A percentile compares a stretch with the other conserved stretches of the same genome.
Evolutionary conservation across 257 asterid species (phyloP).

Genomic region (Henckelia pumila): DNA sequence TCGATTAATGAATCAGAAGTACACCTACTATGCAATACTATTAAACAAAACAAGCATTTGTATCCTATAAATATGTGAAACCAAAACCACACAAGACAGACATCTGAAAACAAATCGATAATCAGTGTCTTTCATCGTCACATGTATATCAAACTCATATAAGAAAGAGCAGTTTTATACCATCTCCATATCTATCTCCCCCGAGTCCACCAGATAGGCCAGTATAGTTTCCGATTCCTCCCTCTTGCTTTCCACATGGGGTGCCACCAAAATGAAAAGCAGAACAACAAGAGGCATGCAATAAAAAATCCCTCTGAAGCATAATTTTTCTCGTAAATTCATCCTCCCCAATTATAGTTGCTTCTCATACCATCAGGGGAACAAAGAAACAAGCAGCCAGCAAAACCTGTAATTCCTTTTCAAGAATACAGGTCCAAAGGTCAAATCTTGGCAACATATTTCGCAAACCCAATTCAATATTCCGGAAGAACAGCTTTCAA

Average conservation of each 20-base stretch:
- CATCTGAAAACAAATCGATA: neutral
- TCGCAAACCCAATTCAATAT: conserved; percentile 27
- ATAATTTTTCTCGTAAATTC: conserved; percentile 46
- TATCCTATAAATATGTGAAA: neutral
- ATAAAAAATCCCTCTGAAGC: conserved; percentile 37
- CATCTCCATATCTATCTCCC: conserved; percentile 56
- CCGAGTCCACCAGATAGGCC: conserved; percentile 42
- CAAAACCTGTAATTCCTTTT: neutral
- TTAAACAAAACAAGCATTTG: neutral
- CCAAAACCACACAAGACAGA: neutral
- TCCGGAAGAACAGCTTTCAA: conserved; percentile 20
- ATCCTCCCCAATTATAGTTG: conserved; percentile 38
- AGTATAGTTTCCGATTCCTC: conserved; percentile 46
- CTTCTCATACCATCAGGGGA: conserved; percentile 52
- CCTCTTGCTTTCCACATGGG: conserved; percentile 40
- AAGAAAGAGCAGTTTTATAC: conserved; percentile 35
- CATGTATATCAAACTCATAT: conserved; percentile 20
- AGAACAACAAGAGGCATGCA: conserved; percentile 41
- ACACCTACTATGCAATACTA: neutral
- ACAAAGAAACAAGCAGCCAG: conserved; percentile 27
- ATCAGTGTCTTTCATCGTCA: neutral
- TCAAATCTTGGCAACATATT: conserved; percentile 24
- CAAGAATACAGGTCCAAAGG: conserved; percentile 12
- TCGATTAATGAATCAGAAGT: neutral
- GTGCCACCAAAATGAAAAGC: conserved; percentile 37